Evolutionary conservation across 2,329 filamentous ascomycete species (phyloP).

Genomic region (Cadophora luteo-olivacea): DNA sequence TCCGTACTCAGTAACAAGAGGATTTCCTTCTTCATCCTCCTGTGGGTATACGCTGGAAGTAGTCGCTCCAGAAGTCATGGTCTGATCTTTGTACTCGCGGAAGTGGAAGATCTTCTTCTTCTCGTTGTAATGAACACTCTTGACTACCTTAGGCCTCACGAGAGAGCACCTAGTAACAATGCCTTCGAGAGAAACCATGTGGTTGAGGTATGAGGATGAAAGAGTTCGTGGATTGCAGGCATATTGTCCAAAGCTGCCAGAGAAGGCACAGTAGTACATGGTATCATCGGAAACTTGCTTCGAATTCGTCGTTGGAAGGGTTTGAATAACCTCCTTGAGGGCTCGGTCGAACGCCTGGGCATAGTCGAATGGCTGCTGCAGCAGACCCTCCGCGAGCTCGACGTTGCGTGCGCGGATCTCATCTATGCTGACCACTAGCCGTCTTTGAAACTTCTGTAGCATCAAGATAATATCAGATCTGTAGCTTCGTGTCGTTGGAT

Average conservation of each 20-base stretch:
- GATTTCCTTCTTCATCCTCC: conserved; percentile 91
- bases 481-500: conserved; percentile 65
- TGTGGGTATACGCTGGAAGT: conserved; percentile 94
- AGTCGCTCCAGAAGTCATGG: conserved; percentile 90
- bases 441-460: conserved; percentile 70
- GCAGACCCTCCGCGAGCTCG: conserved; percentile 79
- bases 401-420: conserved; percentile 87
- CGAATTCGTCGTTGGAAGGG: conserved; percentile 75
- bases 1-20: conserved; percentile 92
- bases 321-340: conserved; percentile 85
- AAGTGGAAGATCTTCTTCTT: conserved; percentile 85
- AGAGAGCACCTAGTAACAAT: conserved; percentile 97
- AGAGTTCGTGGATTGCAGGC: conserved; percentile 94
- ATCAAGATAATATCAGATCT: conserved; percentile 85
- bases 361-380: conserved; percentile 88
- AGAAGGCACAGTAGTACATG: conserved; percentile 95
- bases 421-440: conserved; percentile 80
- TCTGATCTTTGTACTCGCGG: conserved; percentile 93
- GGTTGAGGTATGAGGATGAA: conserved; percentile 87
- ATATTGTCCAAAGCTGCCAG: conserved; percentile 94
- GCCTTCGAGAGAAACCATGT: conserved; percentile 96
- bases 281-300: conserved; percentile 80
- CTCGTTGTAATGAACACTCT: conserved; percentile 97
- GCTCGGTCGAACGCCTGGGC: conserved; percentile 88
- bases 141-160: conserved; percentile 95